Evolutionary conservation across 352 stramenopile species (phyloP), one percentile per base, ranked within the genome.

Genomic region (Globisporangium irregulare): DNA sequence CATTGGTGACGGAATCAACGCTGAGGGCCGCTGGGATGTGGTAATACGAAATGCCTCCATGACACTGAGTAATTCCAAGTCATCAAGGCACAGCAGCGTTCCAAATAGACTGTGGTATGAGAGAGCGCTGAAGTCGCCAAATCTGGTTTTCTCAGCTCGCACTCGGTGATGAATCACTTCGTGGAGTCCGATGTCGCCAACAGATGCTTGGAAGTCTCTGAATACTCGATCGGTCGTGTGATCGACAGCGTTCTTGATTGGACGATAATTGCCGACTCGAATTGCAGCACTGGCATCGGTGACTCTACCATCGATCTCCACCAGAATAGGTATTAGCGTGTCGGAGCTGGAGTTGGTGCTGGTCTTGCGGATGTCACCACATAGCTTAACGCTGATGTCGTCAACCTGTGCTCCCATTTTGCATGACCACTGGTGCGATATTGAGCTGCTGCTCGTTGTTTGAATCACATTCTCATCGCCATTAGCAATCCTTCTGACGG

Each of bases 61-160:
- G 29, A 85, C 67, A 43, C 59, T 65, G 34, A 66, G 56, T 27
- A 91, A 63, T 29, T 87, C 79, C 32, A 61, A 48, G 43, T 79
- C 46, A 25, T 79, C 72, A 38, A 91, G 69, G 48, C 78, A 89
- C 15, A 91, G 59, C 36, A 91, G 70, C 50, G 86, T 76, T 15
- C 76, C 71, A 41, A 82, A 66, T 57, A 90, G 74, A 12, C 60
- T 61, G 43, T 81, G 68, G 14, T 86, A 76, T 6, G 78, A 63
- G n/a, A 90, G 48, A 20, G 27, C 55, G 12, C 56, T 73, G 66
- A 90, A 82, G 9, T 60, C 66, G n/a, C 82, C 82, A 59, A 87
- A 86, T 53, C 20, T 53, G 29, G 2, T n/a, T 64, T 57, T 65
- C 20, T 50, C 20, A 27, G 41, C 27, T 32, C 55, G 56, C 60